Evolutionary conservation across 331 rosid species (phyloP).

Genomic region (Spiraea crenata): DNA sequence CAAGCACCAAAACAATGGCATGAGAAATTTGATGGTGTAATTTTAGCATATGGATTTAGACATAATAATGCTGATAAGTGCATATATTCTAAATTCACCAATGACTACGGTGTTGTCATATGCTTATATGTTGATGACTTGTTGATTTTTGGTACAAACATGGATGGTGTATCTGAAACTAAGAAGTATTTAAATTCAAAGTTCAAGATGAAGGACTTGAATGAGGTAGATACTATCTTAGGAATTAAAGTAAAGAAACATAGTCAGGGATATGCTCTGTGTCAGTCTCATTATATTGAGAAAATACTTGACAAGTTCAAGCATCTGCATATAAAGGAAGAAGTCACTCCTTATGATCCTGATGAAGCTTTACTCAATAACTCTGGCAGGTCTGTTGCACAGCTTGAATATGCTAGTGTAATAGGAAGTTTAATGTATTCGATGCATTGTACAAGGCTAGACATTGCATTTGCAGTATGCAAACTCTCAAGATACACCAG

Average conservation of each 20-base stretch:
- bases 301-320: background rate
- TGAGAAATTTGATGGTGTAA: no score
- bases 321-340: no score
- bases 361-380: background rate
- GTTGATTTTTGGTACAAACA: slow-evolving; percentile 3
- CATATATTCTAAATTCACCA: slow-evolving; percentile 2
- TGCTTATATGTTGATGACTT: background rate
- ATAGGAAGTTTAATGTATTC: background rate
- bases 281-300: background rate
- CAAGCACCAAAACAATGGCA: background rate
- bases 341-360: background rate
- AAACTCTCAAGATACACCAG: no score
- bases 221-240: slow-evolving; percentile 6
- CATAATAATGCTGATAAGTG: slow-evolving; percentile 3
- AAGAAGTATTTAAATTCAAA: background rate
- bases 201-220: background rate
- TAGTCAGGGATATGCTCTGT: background rate
- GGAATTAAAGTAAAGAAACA: background rate
- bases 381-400: background rate
- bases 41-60: background rate
- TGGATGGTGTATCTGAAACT: background rate
- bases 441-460: background rate
- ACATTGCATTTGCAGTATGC: background rate
- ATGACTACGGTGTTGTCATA: background rate
- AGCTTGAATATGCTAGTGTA: background rate